Conservation (phyloP, 106 monocot species). For the Dactylorhiza incarnata region DNA sequence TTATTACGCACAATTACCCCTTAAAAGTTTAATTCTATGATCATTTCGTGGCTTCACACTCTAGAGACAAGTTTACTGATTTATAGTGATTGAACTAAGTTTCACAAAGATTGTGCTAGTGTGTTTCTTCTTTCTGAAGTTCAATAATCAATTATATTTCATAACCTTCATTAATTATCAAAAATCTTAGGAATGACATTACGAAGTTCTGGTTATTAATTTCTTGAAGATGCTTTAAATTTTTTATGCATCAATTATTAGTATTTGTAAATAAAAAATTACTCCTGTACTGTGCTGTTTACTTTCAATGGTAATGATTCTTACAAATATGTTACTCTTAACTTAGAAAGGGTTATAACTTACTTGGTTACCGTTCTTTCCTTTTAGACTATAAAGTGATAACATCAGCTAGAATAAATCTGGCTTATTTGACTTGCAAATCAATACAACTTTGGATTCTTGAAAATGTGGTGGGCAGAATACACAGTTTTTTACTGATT, state of each 20-base stretch:
- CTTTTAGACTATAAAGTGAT: too few relatives aligned
- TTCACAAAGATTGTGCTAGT: background rate
- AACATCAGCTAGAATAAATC: too few relatives aligned
- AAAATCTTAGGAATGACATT: conserved; percentile 1
- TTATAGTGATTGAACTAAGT: background rate
- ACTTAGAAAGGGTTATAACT: background rate
- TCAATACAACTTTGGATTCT: too few relatives aligned
- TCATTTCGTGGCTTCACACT: background rate
- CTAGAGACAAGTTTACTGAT: background rate
- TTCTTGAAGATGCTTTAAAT: background rate
- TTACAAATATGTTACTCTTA: background rate
- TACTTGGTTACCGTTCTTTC: background rate
- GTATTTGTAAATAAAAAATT: background rate
- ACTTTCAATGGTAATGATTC: background rate
- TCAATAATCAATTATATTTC: background rate
- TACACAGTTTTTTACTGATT: too few relatives aligned
- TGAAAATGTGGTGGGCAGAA: too few relatives aligned
- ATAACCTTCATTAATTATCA: background rate
- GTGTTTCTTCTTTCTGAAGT: background rate
- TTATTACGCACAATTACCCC: too few relatives aligned
- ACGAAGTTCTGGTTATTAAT: background rate
- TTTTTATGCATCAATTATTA: background rate
- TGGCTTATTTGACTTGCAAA: too few relatives aligned
- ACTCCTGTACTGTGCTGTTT: background rate
- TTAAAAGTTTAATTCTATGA: too few relatives aligned